phyloP scores from a whole-genome alignment of 2,329 filamentous ascomycete genomes.

The Phymatotrichopsis omnivora region DNA sequence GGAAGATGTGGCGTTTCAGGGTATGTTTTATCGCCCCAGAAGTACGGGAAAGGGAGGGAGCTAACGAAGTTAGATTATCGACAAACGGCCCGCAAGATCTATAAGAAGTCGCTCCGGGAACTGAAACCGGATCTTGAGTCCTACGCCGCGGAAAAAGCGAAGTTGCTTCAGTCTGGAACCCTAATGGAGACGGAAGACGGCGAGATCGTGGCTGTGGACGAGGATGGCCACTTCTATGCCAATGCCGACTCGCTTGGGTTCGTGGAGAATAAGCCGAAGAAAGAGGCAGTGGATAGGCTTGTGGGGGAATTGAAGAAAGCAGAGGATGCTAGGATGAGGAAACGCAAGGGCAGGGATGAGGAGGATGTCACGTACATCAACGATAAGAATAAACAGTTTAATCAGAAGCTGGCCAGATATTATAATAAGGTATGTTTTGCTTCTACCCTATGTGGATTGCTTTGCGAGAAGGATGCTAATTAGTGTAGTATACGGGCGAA shows the following conservation, averaged over 20 bases:
- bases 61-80: constrained; percentile 53
- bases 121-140: constrained; percentile 65
- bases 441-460: not conserved
- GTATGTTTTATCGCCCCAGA: constrained; percentile 3
- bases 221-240: constrained; percentile 81
- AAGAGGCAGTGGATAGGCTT: constrained; percentile 75
- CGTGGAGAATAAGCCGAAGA: constrained; percentile 74
- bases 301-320: constrained; percentile 80
- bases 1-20: constrained; percentile 75
- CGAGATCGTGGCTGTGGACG: constrained; percentile 88
- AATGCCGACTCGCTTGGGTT: constrained; percentile 75
- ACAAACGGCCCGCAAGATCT: constrained; percentile 80
- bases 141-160: constrained; percentile 82
- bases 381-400: constrained; percentile 99
- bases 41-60: not conserved
- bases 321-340: constrained; percentile 79
- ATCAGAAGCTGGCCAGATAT: constrained; percentile 89
- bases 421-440: constrained; percentile 65
- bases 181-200: constrained; percentile 93
- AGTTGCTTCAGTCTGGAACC: constrained; percentile 74
- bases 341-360: constrained; percentile 70
- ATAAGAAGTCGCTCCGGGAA: constrained; percentile 78
- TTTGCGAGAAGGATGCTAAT: constrained; percentile 27
- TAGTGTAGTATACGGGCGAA: constrained; percentile 68
- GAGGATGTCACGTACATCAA: constrained; percentile 98